A percentile compares a stretch with the other conserved stretches of the same genome.
Conservation (phyloP, 176 grass and related monocot species). For the Canna indica region DNA sequence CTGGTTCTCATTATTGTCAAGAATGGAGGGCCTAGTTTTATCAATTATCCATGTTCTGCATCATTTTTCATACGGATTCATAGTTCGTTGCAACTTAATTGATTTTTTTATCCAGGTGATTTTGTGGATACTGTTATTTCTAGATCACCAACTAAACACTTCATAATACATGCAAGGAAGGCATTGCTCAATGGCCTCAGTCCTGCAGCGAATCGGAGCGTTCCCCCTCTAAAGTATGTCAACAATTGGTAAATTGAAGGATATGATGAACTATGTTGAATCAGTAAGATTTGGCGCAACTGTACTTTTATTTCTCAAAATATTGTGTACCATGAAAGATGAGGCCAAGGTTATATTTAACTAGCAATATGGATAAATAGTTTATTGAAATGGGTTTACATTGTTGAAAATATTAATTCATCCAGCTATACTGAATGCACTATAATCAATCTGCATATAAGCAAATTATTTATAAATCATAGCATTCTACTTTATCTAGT, state of each 20-base stretch:
- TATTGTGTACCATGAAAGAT: too few species aligned
- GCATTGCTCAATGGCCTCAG: slow-evolving; percentile 81
- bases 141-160: slow-evolving; percentile 78
- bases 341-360: too few species aligned
- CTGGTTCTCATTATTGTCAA: neutral
- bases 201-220: slow-evolving; percentile 69
- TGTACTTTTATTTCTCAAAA: neutral
- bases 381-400: too few species aligned
- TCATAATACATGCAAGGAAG: slow-evolving; percentile 92
- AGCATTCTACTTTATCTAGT: too few species aligned
- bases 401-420: too few species aligned
- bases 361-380: too few species aligned
- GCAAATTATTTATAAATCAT: too few species aligned
- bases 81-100: neutral
- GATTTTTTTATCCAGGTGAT: slow-evolving; percentile 40
- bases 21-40: neutral
- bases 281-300: neutral
- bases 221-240: slow-evolving; percentile 94
- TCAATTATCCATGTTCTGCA: neutral
- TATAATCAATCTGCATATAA: too few species aligned
- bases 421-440: too few species aligned
- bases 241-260: neutral
- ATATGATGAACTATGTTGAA: neutral
- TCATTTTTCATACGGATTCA: neutral
- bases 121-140: slow-evolving; percentile 73